Conservation (phyloP, 768 basidiomycete genomes). For the Tephrocybe sp. region DNA sequence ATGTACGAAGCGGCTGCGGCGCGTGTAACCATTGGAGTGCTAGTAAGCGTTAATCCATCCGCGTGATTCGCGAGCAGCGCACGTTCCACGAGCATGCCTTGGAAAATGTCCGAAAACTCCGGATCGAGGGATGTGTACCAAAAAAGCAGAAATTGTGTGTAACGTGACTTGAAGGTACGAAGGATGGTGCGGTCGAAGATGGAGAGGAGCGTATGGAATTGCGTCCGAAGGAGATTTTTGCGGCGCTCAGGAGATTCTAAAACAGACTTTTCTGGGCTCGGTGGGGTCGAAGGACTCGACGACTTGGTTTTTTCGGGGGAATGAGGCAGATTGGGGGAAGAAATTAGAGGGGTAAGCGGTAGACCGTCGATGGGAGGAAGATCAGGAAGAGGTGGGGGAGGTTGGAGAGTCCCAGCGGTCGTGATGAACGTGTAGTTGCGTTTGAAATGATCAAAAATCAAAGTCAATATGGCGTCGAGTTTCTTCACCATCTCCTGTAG, state of each 20-base stretch:
- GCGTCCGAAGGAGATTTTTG: constrained; percentile 47
- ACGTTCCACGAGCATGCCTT: constrained; percentile 90
- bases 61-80: constrained; percentile 55
- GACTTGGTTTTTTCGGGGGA: constrained; percentile 18
- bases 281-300: constrained; percentile 14
- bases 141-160: constrained; percentile 96
- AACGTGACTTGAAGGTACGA: constrained; percentile 94
- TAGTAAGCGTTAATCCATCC: constrained; percentile 24
- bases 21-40: constrained; percentile 72
- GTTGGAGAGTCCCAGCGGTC: constrained; percentile 18
- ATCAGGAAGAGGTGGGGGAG: constrained; percentile 32
- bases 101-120: constrained; percentile 90
- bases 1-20: constrained; percentile 94
- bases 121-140: constrained; percentile 91
- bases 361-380: constrained; percentile 30
- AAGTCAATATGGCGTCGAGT: constrained; percentile 82
- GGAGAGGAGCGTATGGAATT: constrained; percentile 85
- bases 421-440: constrained; percentile 35
- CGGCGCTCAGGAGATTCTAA: constrained; percentile 14
- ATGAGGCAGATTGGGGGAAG: constrained; percentile 16
- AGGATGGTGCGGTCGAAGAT: constrained; percentile 95
- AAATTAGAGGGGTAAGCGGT: constrained; percentile 28
- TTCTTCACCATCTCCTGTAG: constrained; percentile 90
- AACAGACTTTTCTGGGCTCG: constrained; percentile 4
- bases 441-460: constrained; percentile 86